Evolutionary conservation across 179 eudicot genomes (phyloP).

Genomic region (Actinidia polygama): DNA sequence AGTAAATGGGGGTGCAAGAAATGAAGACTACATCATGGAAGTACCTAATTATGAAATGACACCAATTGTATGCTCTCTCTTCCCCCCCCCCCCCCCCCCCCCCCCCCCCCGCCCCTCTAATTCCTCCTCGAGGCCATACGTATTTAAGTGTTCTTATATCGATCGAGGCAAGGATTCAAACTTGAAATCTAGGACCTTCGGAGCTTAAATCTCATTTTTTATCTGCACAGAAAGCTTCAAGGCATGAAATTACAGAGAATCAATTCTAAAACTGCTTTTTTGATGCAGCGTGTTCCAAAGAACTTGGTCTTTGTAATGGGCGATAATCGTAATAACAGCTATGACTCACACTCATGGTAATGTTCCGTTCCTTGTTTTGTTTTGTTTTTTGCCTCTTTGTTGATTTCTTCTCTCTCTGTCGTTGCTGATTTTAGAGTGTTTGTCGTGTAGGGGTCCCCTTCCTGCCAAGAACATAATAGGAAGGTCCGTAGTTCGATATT

Average conservation of each 20-base stretch:
- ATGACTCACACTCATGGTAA: constrained; percentile 94
- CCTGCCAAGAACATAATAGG: constrained; percentile 90
- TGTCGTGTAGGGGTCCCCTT: constrained; percentile 77
- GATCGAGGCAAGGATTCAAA: background rate
- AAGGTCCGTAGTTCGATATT: constrained; percentile 83
- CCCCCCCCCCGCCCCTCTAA: no score
- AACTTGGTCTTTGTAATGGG: constrained; percentile 95
- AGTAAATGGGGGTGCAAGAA: constrained; percentile 77
- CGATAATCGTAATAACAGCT: constrained; percentile 96
- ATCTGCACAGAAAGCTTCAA: background rate
- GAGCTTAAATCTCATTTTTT: background rate
- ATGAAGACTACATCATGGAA: constrained; percentile 71
- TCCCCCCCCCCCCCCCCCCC: no score
- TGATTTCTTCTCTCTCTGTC: background rate
- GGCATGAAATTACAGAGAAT: background rate
- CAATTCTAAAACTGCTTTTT: constrained; percentile 2
- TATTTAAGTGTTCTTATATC: no score
- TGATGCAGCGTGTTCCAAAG: constrained; percentile 80
- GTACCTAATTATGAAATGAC: constrained; percentile 86
- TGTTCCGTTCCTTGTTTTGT: constrained; percentile 17
- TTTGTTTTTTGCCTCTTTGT: constrained; percentile 10
- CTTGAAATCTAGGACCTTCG: background rate
- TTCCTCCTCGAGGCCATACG: no score
- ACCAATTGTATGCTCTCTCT: constrained; percentile 61
- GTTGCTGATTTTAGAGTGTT: background rate